Evolutionary conservation across 139 green algal genomes (phyloP).

Genomic region (Parachlorella kessleri): DNA sequence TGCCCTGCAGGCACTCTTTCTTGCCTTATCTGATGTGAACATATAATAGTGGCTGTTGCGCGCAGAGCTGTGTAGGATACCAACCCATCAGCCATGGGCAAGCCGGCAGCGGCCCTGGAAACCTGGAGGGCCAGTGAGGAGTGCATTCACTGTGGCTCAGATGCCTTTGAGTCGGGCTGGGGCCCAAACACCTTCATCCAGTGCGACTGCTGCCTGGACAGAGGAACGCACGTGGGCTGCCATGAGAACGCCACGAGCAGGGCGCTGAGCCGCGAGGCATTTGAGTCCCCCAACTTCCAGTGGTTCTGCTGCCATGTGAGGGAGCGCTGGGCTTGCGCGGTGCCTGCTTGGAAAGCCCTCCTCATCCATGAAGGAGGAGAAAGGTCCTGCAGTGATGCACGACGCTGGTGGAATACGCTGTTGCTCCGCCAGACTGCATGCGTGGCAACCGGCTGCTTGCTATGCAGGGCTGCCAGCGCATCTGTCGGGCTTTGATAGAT

Average conservation of each 20-base stretch:
- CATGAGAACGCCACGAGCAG: neutral
- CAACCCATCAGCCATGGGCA: too few species aligned
- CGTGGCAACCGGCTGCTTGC: too few species aligned
- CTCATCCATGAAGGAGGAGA: too few species aligned
- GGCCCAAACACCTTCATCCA: slow-evolving; percentile 15
- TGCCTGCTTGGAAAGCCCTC: neutral
- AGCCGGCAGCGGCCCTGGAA: too few species aligned
- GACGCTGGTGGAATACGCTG: too few species aligned
- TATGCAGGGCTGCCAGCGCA: slow-evolving; percentile 16
- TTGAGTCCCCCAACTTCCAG: slow-evolving; percentile 23
- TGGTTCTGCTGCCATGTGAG: slow-evolving; percentile 38
- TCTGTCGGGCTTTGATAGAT: slow-evolving; percentile 15
- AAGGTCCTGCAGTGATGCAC: too few species aligned
- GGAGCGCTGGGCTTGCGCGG: neutral
- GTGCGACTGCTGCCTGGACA: slow-evolving; percentile 33
- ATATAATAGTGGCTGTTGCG: too few species aligned
- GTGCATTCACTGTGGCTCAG: slow-evolving; percentile 9
- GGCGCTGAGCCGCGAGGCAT: slow-evolving; percentile 8
- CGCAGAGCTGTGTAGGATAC: too few species aligned
- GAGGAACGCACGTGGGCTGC: slow-evolving; percentile 28
- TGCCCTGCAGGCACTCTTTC: too few species aligned
- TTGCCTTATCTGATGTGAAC: too few species aligned
- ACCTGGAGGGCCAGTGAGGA: slow-evolving; percentile 3
- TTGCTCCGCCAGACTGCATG: too few species aligned
- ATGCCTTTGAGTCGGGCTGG: slow-evolving; percentile 7